Evolutionary conservation across 2,329 filamentous ascomycete species (phyloP).

Genomic region (Botrytis galanthina): DNA sequence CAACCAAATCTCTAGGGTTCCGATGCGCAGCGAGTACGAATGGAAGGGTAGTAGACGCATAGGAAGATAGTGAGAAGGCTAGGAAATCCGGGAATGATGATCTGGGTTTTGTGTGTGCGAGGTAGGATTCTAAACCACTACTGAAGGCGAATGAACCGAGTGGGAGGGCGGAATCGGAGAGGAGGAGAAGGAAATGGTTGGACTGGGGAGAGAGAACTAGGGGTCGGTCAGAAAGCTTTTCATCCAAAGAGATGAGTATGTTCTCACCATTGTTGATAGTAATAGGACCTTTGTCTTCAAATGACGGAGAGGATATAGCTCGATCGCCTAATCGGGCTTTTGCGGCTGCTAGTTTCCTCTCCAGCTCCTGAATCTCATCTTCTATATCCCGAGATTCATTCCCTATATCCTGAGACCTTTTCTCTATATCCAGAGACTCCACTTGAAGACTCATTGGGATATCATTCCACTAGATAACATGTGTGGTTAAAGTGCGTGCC

Average conservation of each 20-base stretch:
- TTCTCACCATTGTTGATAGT: conserved; percentile 3
- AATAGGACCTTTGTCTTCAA: conserved; percentile 28
- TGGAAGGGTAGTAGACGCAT: conserved; percentile 70
- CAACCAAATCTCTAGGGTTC: conserved; percentile 48
- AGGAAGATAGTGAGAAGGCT: conserved; percentile 65
- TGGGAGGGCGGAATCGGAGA: conserved; percentile 78
- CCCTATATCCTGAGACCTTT: conserved; percentile 33
- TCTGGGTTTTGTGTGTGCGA: conserved; percentile 60
- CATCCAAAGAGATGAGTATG: not conserved
- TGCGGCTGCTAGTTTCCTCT: conserved; percentile 45
- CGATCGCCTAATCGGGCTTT: conserved; percentile 44
- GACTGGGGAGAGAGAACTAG: conserved; percentile 31
- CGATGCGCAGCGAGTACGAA: conserved; percentile 70
- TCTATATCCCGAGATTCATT: conserved; percentile 34
- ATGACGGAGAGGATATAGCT: conserved; percentile 30
- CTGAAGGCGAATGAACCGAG: conserved; percentile 86
- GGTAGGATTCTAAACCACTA: conserved; percentile 77
- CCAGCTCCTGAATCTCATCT: conserved; percentile 58
- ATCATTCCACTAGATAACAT: not conserved
- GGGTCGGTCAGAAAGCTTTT: conserved; percentile 17
- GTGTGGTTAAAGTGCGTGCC: not conserved
- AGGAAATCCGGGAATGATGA: conserved; percentile 65
- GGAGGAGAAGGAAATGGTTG: conserved; percentile 68
- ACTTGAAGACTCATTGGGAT: conserved; percentile 15
- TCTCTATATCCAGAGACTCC: conserved; percentile 9